Evolutionary conservation across 1,284 basidiomycete species (phyloP), one percentile per base, ranked within the genome.

Genomic region (Ceratobasidium papillatum): DNA sequence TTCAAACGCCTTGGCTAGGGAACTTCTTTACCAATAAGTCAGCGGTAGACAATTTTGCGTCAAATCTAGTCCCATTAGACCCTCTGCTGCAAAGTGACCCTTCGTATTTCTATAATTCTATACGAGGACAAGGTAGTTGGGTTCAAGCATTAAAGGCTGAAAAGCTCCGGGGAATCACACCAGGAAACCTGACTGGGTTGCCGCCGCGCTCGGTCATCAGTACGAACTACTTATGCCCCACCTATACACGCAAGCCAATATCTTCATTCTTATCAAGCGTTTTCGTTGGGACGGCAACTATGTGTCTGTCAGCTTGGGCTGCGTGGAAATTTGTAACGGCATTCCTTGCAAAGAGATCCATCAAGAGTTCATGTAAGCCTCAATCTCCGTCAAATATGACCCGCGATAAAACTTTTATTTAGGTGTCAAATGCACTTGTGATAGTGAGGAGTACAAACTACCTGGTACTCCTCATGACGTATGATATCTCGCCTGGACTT

Each of bases 211-310:
- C 64, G 22, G 51, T 1, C 11, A 66, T 66, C 30, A 12, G 34
- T 47, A 54, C 64, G 19, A 66, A 66, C 30, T 66, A 54, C 49
- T 32, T 66, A 41, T 66, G 64, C 32, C 47, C 64, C 3, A 54
- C 3, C 32, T 66, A 66, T 54, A 27, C 52, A 25, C 64, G 11
- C 30, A 34, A 41, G 30, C 51, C 3, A 19, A 54, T 17, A 3
- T 14, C 30, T 9, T 52, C 64, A 34, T 54, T 66, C 3, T 38
- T 66, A n/a, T n/a, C 34, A 7, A 25, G 22, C n/a, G 47, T 66
- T 4, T 66, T 66, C 36, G 19, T 66, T 7, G 64, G 49, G 14
- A 66, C 64, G 19, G 64, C 64, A n/a, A 66, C 64, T n/a, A 66
- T 66, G 64, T 38, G 52, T 17, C 12, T 66, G 30, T 66, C 64